Conservation (phyloP, 164 flowering plant species). For the Chloranthus sessilifolius region DNA sequence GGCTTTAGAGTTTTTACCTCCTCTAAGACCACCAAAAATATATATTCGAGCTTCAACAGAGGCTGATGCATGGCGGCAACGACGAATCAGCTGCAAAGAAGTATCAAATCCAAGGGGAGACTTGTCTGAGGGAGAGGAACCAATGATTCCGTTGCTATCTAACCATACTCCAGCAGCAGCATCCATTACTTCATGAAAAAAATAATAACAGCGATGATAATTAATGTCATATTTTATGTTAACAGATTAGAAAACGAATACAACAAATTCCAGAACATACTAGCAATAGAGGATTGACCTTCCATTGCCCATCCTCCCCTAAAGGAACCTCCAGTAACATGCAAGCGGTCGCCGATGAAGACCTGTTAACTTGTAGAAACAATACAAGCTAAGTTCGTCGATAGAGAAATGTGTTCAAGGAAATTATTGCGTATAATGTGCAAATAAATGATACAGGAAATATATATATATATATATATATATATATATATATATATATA, state of each 20-base stretch:
- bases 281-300: conserved; percentile 86
- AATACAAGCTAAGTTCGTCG: too few species aligned
- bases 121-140: conserved; percentile 58
- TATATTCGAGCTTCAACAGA: conserved; percentile 82
- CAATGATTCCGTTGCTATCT: conserved; percentile 84
- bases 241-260: conserved; percentile 2
- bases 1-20: too few species aligned
- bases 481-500: too few species aligned
- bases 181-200: conserved; percentile 61
- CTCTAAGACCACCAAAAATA: conserved; percentile 88
- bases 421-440: neutral
- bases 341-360: conserved; percentile 91
- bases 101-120: conserved; percentile 56
- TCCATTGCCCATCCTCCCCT: conserved; percentile 87
- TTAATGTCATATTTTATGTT: neutral
- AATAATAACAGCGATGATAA: conserved; percentile 2
- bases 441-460: too few species aligned
- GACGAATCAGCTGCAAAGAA: conserved; percentile 81
- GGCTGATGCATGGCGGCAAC: conserved; percentile 97
- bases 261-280: conserved; percentile 28
- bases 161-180: conserved; percentile 99
- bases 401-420: neutral
- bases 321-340: conserved; percentile 88
- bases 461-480: too few species aligned
- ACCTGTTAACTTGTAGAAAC: conserved; percentile 53